These are phyloP conservation scores for Candida palmyrensis DNA, from an alignment of 805 yeast genomes.

Conservation along the genomic window DNA sequence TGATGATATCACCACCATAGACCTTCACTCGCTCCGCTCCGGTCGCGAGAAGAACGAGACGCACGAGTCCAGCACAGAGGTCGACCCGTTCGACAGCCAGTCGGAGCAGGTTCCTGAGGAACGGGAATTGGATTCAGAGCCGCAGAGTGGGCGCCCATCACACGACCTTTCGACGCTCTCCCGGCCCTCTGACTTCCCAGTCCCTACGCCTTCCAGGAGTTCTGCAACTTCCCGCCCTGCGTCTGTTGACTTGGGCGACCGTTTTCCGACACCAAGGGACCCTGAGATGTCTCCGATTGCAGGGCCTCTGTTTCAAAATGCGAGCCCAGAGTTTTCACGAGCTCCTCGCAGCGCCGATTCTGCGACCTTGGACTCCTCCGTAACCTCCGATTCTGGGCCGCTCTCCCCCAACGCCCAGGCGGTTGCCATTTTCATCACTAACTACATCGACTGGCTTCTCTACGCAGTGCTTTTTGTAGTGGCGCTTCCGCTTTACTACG, in stretches of 20 bases:
- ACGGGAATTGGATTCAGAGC: not conserved
- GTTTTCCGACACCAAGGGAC: too few species aligned
- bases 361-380: not conserved
- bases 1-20: conserved; percentile 37
- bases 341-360: too few species aligned
- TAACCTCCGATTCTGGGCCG: not conserved
- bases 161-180: too few species aligned
- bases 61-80: not conserved
- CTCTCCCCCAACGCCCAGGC: conserved; percentile 11
- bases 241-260: too few species aligned
- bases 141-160: not conserved
- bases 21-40: too few species aligned
- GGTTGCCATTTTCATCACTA: conserved; percentile 32
- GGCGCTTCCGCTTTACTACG: conserved; percentile 59
- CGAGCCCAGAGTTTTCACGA: not conserved
- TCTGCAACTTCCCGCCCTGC: too few species aligned
- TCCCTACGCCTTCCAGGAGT: not conserved
- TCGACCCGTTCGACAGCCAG: not conserved
- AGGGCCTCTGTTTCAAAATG: not conserved
- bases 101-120: conserved; percentile 13
- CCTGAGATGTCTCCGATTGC: not conserved
- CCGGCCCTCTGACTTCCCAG: too few species aligned
- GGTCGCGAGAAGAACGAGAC: not conserved
- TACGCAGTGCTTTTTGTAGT: conserved; percentile 43
- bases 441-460: conserved; percentile 52